Base-by-base conservation (phyloP, 108 stramenopile genomes). In the Schizochytrium sp. region DNA sequence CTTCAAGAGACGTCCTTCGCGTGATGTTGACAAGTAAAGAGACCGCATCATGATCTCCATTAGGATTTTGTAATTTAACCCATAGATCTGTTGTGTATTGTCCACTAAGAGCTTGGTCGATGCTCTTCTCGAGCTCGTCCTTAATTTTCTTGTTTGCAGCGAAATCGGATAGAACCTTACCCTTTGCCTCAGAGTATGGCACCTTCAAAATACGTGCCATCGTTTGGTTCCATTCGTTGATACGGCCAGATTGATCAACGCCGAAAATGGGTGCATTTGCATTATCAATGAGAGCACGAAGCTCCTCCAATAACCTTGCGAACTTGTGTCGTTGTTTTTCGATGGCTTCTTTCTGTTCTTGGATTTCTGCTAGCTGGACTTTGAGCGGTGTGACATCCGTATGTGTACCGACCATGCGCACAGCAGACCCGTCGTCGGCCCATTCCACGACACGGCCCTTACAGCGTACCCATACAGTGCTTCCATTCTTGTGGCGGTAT, bases 391-490 rank as follows among this genome's bases (percentile, higher is more conserved):
- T 83, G 8, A 83, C 53, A 53, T 83, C 76, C 13, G 76, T 83
- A 2, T 83, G 76, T 40, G 76, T 83, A 5, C 76, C 76, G 55
- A 83, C 53, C 76, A 83, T 83, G 5, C 76, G 47, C 15, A 83
- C 28, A 12, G 76, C 76, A 40, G 28, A 55, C 28, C 76, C 76
- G 28, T 83, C 28, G 15, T 17, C 28, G 0, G 76, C 47, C 47
- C 47, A 83, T 28, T 83, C 76, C 15, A 55, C 53, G 40, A 83
- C 76, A 53, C 76, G 76, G 45, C 76, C 76, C 3, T 83, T 83
- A 53, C 76, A 83, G 53, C 76, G 76, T 0, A 83, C 76, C 76
- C 76, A 83, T n/a, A 83, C 76, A 42, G 76, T 83, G 47, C 50
- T 55, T 56, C 76, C 76, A 40, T 83, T 40, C 53, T 83, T 83